Conservation (phyloP, 2,329 filamentous ascomycete genomes). For the Colletotrichum sojae region DNA sequence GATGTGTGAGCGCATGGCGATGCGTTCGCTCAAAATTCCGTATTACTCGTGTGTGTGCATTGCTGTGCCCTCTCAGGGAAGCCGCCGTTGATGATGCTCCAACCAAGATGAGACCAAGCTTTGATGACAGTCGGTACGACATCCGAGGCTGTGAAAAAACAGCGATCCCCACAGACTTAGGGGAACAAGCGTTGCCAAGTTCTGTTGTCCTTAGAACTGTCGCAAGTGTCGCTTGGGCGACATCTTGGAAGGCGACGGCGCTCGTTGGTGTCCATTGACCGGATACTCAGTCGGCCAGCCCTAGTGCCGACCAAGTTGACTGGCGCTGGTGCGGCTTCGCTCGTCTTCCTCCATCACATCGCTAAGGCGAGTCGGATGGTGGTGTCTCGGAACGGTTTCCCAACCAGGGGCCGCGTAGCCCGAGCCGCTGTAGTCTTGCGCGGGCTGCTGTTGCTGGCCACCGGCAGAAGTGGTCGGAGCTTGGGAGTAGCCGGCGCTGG, state of each 20-base stretch:
- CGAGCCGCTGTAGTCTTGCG: slow-evolving; percentile 74
- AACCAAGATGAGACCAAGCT: not conserved
- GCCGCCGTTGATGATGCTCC: not conserved
- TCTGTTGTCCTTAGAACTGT: slow-evolving; percentile 11
- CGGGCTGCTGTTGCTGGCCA: slow-evolving; percentile 42
- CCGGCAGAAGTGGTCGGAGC: slow-evolving; percentile 52
- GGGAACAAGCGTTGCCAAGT: not conserved
- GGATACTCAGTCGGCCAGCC: not conserved
- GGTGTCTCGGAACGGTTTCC: slow-evolving; percentile 84
- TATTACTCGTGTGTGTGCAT: slow-evolving; percentile 23
- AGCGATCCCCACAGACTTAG: not conserved
- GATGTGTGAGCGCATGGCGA: not conserved
- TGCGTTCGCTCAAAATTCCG: slow-evolving; percentile 6
- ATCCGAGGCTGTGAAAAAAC: not conserved
- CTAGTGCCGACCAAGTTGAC: slow-evolving; percentile 55
- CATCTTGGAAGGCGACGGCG: not conserved
- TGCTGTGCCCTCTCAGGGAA: not conserved
- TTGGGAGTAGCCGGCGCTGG: slow-evolving; percentile 49
- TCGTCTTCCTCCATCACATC: slow-evolving; percentile 92
- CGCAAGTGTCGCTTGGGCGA: not conserved
- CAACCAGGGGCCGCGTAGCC: slow-evolving; percentile 79
- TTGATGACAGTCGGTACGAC: not conserved
- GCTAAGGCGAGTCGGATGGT: slow-evolving; percentile 89
- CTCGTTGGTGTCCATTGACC: not conserved
- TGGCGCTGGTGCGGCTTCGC: slow-evolving; percentile 80